Evolutionary conservation across 1,284 basidiomycete species (phyloP).

Genomic region (Leccinum pallidistipes): DNA sequence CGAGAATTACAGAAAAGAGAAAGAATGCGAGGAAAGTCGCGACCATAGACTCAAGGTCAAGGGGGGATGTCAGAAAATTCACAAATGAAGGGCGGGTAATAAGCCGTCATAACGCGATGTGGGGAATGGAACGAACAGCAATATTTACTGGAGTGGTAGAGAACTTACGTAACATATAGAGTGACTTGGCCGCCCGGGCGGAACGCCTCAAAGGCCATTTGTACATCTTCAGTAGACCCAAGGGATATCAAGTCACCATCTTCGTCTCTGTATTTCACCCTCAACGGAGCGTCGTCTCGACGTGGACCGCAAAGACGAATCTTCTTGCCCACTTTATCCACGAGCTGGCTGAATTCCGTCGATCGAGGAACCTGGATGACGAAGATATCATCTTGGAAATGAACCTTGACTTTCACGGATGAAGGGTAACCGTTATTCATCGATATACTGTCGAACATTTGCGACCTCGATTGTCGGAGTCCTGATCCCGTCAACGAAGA

Average conservation of each 20-base stretch:
- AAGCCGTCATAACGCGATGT: conserved; percentile 2
- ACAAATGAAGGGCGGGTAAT: neutral
- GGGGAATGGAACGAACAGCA: conserved; percentile 5
- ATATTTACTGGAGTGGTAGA: conserved; percentile 2
- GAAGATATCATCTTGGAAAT: conserved; percentile 89
- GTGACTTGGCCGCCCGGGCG: conserved; percentile 73
- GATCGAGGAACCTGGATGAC: conserved; percentile 84
- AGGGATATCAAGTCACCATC: conserved; percentile 88
- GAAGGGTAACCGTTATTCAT: conserved; percentile 30
- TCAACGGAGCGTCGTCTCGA: conserved; percentile 71
- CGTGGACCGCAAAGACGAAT: conserved; percentile 83
- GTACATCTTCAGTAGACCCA: conserved; percentile 86
- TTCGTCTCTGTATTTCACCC: conserved; percentile 88
- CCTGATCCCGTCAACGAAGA: conserved; percentile 61
- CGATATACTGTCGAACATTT: conserved; percentile 46
- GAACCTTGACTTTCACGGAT: conserved; percentile 84
- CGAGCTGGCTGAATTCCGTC: conserved; percentile 78
- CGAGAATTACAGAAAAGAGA: conserved; percentile 15
- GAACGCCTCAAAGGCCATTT: conserved; percentile 85
- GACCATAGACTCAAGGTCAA: conserved; percentile 5
- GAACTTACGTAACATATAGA: conserved; percentile 63
- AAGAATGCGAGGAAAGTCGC: conserved; percentile 22
- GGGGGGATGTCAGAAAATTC: conserved; percentile 5
- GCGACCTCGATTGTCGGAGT: conserved; percentile 55
- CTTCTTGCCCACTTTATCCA: conserved; percentile 91